These are phyloP conservation scores for Rhododendron ferrugineum DNA, from an alignment of 148 eudicot genomes.

Conservation along the genomic window DNA sequence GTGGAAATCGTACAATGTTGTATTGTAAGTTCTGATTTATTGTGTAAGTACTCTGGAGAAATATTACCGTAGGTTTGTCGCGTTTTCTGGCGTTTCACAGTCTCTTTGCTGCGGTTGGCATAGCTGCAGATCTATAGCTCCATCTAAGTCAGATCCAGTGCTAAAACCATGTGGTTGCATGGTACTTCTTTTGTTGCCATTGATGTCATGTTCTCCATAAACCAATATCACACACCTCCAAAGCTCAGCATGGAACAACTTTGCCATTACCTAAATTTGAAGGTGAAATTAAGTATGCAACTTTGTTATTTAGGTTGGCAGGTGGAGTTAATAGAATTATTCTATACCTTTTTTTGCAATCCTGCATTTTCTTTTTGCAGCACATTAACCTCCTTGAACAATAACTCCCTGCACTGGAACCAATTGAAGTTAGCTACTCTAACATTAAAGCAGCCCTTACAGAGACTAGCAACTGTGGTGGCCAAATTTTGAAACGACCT, in stretches of 20 bases:
- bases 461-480: neutral
- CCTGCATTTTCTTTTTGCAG: neutral
- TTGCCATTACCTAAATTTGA: neutral
- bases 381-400: neutral
- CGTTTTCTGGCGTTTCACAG: conserved; percentile 2
- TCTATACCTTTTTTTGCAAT: conserved; percentile 30
- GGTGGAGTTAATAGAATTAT: conserved; percentile 9
- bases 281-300: neutral
- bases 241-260: neutral
- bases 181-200: conserved; percentile 14
- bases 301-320: neutral
- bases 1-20: neutral
- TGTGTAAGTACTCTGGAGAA: neutral
- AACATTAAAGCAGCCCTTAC: neutral
- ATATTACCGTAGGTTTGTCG: neutral
- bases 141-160: conserved; percentile 19
- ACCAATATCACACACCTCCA: conserved; percentile 26
- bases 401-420: neutral
- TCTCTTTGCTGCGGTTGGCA: conserved; percentile 36
- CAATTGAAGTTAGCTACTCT: neutral
- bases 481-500: conserved; percentile 26
- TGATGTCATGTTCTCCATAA: conserved; percentile 15
- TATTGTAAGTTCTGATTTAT: neutral
- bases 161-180: conserved; percentile 16
- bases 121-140: conserved; percentile 36